Evolutionary conservation across 768 basidiomycete genomes (phyloP).

Genomic region (Podaxis sp.): DNA sequence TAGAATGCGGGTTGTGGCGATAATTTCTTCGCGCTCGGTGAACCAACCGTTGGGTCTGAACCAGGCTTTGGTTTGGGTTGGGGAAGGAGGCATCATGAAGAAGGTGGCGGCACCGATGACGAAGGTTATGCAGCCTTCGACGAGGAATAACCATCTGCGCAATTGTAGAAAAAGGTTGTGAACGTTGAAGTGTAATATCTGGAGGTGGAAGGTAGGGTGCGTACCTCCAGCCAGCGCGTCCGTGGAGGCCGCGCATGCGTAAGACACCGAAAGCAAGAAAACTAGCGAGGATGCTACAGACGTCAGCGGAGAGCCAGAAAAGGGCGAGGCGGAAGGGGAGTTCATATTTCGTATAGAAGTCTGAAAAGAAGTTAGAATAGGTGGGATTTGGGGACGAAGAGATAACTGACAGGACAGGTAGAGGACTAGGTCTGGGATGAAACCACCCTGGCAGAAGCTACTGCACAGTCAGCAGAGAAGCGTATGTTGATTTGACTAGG

Average conservation of each 20-base stretch:
- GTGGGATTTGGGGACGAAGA: not conserved
- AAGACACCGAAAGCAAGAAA: conserved; percentile 66
- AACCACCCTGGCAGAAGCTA: conserved; percentile 35
- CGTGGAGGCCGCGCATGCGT: conserved; percentile 54
- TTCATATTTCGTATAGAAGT: conserved; percentile 62
- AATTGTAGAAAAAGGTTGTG: not conserved
- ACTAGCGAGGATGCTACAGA: conserved; percentile 46
- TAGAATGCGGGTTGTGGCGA: conserved; percentile 59
- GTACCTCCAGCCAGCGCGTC: conserved; percentile 51
- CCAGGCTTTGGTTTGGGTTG: conserved; percentile 58
- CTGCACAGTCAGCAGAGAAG: not conserved
- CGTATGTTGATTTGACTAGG: not conserved
- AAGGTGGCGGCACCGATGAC: conserved; percentile 53
- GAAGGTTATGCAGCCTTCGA: conserved; percentile 48
- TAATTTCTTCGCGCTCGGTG: conserved; percentile 58
- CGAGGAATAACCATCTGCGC: conserved; percentile 54
- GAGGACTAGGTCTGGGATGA: conserved; percentile 59
- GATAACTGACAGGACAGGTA: conserved; percentile 54
- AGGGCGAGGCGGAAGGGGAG: conserved; percentile 55
- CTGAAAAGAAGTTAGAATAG: conserved; percentile 22
- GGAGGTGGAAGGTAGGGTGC: not conserved
- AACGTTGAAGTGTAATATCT: not conserved
- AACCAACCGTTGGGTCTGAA: conserved; percentile 66
- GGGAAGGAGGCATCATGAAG: conserved; percentile 60
- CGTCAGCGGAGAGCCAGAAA: conserved; percentile 53